Evolutionary conservation across 345 rosid genomes (phyloP).

Genomic region (Pugionium cornutum): DNA sequence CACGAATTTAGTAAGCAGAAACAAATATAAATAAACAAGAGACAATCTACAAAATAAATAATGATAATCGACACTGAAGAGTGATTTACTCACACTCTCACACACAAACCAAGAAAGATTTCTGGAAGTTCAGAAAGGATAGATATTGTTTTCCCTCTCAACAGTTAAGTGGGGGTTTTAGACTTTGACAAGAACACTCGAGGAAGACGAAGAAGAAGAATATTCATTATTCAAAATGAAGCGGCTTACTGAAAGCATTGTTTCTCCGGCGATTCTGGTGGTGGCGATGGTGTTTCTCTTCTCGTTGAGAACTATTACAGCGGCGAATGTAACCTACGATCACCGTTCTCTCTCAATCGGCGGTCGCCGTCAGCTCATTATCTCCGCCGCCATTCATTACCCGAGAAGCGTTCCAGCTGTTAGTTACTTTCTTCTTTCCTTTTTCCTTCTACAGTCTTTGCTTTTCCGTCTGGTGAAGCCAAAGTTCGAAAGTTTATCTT

Average conservation of each 20-base stretch:
- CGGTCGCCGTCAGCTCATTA: conserved; percentile 63
- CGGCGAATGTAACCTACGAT: conserved; percentile 59
- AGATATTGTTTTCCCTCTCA: conserved; percentile 35
- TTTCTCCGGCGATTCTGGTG: conserved; percentile 23
- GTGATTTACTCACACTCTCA: conserved; percentile 19
- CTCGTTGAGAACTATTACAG: conserved; percentile 22
- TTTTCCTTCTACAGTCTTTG: background rate
- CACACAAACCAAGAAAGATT: conserved; percentile 29
- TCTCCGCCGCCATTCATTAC: conserved; percentile 74
- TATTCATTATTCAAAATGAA: conserved; percentile 22
- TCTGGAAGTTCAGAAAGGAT: conserved; percentile 29
- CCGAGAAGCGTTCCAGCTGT: conserved; percentile 79
- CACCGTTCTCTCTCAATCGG: conserved; percentile 59
- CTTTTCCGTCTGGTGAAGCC: background rate
- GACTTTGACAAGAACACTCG: conserved; percentile 5
- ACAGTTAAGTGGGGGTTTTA: background rate
- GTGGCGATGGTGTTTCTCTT: conserved; percentile 27
- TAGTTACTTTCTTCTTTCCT: conserved; percentile 14
- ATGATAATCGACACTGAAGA: conserved; percentile 14
- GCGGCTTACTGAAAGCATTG: conserved; percentile 18
- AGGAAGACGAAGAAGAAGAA: conserved; percentile 9
- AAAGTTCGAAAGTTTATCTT: conserved; percentile 27
- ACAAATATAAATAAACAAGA: background rate
- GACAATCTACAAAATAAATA: background rate
- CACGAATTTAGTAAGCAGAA: background rate